phyloP scores from a whole-genome alignment of 1,284 basidiomycete genomes.

The Volvariella volvacea region DNA sequence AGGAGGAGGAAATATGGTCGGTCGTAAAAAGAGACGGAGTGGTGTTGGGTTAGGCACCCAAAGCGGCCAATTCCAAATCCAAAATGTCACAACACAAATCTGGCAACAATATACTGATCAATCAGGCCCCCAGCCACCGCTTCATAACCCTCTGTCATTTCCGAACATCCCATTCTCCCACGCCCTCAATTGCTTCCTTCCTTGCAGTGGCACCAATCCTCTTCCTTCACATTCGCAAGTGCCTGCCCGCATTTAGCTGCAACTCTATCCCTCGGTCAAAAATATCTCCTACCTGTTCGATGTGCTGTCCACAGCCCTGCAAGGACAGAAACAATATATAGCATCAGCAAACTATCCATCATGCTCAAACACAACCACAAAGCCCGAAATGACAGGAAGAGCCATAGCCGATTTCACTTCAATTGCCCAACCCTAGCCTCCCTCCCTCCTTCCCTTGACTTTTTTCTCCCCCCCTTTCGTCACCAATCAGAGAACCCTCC shows the following conservation, averaged over 20 bases:
- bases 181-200: neutral
- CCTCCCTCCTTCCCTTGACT: neutral
- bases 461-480: neutral
- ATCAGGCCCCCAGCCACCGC: conserved; percentile 20
- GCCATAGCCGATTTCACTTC: neutral
- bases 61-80: conserved; percentile 9
- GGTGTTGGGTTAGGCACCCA: too few species aligned
- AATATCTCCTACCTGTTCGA: conserved; percentile 45
- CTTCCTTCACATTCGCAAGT: conserved; percentile 61
- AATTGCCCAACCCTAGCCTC: neutral
- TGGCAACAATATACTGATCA: conserved; percentile 1
- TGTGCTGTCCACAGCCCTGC: conserved; percentile 67
- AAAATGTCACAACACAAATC: too few species aligned
- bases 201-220: conserved; percentile 58
- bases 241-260: conserved; percentile 33
- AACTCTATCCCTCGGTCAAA: conserved; percentile 4
- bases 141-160: neutral
- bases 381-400: neutral
- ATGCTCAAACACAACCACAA: neutral
- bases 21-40: too few species aligned
- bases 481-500: neutral
- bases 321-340: conserved; percentile 8
- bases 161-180: neutral
- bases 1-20: neutral
- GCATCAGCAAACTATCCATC: neutral